A percentile compares a stretch with the other conserved stretches of the same genome.
These are phyloP conservation scores for Verticillium nonalfalfae DNA, from an alignment of 2,329 filamentous ascomycete species.

Conservation along the genomic window DNA sequence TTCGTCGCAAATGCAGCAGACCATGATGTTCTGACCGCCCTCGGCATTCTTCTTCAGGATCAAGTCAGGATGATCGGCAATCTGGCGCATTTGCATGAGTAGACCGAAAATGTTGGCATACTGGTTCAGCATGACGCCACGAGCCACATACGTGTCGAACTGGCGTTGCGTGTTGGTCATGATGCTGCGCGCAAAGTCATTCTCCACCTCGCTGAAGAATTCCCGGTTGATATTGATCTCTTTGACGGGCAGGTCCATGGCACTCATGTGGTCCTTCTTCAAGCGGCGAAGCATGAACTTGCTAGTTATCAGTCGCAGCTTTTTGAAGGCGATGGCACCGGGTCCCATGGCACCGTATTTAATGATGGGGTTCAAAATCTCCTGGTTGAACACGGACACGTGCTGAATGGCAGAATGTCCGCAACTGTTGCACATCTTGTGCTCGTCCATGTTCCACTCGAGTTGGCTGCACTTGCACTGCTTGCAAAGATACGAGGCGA, in stretches of 20 bases:
- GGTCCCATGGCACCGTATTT: constrained; percentile 52
- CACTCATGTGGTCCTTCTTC: constrained; percentile 87
- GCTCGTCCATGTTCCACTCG: constrained; percentile 74
- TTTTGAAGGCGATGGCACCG: constrained; percentile 67
- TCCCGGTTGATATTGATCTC: constrained; percentile 88
- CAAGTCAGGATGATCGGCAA: constrained; percentile 92
- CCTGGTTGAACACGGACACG: constrained; percentile 76
- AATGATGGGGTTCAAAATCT: constrained; percentile 79
- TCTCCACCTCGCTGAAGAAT: constrained; percentile 94
- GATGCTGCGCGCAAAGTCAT: constrained; percentile 91
- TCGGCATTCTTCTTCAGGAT: constrained; percentile 83
- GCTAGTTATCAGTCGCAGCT: constrained; percentile 82
- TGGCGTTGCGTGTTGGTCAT: constrained; percentile 86
- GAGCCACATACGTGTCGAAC: constrained; percentile 93
- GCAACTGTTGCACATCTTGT: constrained; percentile 66
- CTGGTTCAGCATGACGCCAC: constrained; percentile 91
- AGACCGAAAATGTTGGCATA: constrained; percentile 98
- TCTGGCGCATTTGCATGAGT: constrained; percentile 99
- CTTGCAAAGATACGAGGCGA: constrained; percentile 92
- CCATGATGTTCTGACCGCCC: constrained; percentile 81
- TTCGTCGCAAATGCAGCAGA: constrained; percentile 95
- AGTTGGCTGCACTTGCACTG: constrained; percentile 72
- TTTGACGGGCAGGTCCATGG: constrained; percentile 95
- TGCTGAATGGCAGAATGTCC: constrained; percentile 34
- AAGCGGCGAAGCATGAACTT: constrained; percentile 93